Evolutionary conservation across 495 filamentous ascomycete species (phyloP).

Genomic region (Podospora pseudocomata): DNA sequence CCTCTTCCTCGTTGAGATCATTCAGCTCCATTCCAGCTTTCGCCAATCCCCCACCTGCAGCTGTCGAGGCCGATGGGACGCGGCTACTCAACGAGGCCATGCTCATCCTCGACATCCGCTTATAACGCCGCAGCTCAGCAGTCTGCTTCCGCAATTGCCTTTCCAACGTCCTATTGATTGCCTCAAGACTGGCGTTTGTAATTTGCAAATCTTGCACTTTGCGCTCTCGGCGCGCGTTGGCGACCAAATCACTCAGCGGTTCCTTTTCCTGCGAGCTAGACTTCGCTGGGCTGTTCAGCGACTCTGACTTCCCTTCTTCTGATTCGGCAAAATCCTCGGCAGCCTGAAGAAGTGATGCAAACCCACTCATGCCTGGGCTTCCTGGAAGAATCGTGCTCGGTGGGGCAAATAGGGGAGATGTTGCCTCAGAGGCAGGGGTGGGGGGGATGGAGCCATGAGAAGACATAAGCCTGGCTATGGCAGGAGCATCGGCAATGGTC

Average conservation of each 20-base stretch:
- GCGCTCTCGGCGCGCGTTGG: slow-evolving; percentile 83
- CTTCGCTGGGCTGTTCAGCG: slow-evolving; percentile 51
- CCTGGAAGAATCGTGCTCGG: slow-evolving; percentile 14
- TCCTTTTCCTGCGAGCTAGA: slow-evolving; percentile 47
- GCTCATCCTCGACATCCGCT: slow-evolving; percentile 73
- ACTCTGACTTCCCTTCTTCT: slow-evolving; percentile 31
- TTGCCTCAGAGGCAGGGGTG: slow-evolving; percentile 24
- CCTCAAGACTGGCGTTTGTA: slow-evolving; percentile 89
- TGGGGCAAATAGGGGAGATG: slow-evolving; percentile 20
- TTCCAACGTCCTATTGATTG: slow-evolving; percentile 94
- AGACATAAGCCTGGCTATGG: slow-evolving; percentile 22
- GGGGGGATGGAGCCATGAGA: slow-evolving; percentile 19
- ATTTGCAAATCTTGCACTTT: slow-evolving; percentile 98
- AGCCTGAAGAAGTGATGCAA: slow-evolving; percentile 47
- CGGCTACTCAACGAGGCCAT: slow-evolving; percentile 28
- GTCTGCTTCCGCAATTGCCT: slow-evolving; percentile 88
- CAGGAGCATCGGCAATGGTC: slow-evolving; percentile 28
- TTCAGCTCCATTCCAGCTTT: slow-evolving; percentile 38
- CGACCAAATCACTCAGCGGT: slow-evolving; percentile 60
- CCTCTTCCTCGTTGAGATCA: slow-evolving; percentile 49
- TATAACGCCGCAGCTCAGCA: slow-evolving; percentile 77
- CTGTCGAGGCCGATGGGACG: slow-evolving; percentile 27
- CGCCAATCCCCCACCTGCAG: slow-evolving; percentile 29
- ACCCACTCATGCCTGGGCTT: slow-evolving; percentile 23
- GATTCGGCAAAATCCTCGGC: slow-evolving; percentile 45